These are phyloP conservation scores for Mucuna pruriens DNA, from an alignment of 306 rosid species.

Conservation along the genomic window DNA sequence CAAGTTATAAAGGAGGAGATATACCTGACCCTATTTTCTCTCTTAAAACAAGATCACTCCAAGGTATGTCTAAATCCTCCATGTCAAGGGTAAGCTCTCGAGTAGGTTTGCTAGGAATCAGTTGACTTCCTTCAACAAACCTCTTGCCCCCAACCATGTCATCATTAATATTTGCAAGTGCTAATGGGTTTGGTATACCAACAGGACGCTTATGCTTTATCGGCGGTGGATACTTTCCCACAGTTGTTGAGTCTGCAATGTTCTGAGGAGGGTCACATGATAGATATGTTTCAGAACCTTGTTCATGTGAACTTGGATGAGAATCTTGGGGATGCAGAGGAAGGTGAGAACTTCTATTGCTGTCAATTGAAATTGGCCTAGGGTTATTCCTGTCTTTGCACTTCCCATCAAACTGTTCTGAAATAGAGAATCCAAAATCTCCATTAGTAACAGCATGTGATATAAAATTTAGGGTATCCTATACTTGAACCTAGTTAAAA, in stretches of 20 bases:
- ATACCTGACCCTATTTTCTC: conserved; percentile 97
- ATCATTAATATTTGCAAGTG: conserved; percentile 51
- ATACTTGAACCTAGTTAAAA: conserved; percentile 34
- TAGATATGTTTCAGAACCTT: conserved; percentile 52
- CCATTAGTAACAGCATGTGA: conserved; percentile 52
- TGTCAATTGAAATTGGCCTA: conserved; percentile 51
- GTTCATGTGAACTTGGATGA: conserved; percentile 51
- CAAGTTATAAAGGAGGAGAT: conserved; percentile 11
- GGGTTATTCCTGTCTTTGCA: conserved; percentile 53
- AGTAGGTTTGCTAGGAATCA: conserved; percentile 52
- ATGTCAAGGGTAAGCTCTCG: conserved; percentile 62
- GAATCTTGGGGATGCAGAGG: conserved; percentile 51
- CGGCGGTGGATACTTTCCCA: conserved; percentile 59
- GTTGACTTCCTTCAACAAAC: conserved; percentile 64
- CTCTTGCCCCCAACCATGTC: conserved; percentile 54
- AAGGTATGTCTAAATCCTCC: conserved; percentile 83
- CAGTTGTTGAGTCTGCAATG: conserved; percentile 44
- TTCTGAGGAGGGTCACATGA: conserved; percentile 57
- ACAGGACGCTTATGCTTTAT: conserved; percentile 48
- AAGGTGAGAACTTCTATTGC: conserved; percentile 47
- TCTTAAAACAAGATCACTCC: conserved; percentile 81
- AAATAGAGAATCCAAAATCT: conserved; percentile 54
- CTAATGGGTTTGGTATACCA: conserved; percentile 41
- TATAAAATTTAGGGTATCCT: conserved; percentile 33
- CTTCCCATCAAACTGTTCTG: conserved; percentile 63